Evolutionary conservation across 2,329 filamentous ascomycete species (phyloP).

Genomic region (Calonectria leucothoes): DNA sequence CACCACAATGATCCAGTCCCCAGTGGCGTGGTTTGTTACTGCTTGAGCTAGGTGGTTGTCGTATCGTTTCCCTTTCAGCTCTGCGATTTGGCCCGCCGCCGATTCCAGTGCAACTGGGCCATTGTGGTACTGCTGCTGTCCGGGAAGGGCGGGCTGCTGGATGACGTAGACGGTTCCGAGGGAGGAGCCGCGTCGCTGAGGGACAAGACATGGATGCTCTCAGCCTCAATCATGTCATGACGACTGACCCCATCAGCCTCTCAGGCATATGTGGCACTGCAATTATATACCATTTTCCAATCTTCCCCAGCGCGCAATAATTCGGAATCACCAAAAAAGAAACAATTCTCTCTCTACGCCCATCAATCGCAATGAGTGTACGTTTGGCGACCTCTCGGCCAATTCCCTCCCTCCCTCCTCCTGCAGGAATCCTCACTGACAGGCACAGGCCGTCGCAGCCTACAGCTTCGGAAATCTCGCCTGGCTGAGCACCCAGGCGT

Average conservation of each 20-base stretch:
- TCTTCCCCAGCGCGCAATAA: not conserved
- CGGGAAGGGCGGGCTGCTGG: not conserved
- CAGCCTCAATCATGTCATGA: slow-evolving; percentile 1
- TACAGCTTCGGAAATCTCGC: slow-evolving; percentile 64
- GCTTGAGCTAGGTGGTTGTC: not conserved
- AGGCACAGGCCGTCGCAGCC: slow-evolving; percentile 57
- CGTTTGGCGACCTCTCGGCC: not conserved
- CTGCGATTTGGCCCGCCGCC: not conserved
- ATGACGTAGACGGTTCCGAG: not conserved
- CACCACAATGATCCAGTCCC: not conserved
- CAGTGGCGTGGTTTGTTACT: not conserved
- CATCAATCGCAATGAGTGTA: slow-evolving; percentile 33
- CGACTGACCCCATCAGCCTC: not conserved
- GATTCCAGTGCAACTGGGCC: not conserved
- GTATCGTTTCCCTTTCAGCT: not conserved
- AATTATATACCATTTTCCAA: not conserved
- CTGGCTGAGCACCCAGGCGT: slow-evolving; percentile 62
- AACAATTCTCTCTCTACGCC: too few relatives aligned
- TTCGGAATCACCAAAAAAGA: not conserved
- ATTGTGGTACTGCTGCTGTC: not conserved
- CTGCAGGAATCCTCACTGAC: not conserved
- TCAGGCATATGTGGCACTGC: not conserved
- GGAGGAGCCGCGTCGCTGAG: not conserved
- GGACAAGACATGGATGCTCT: not conserved
- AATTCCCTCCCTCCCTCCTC: not conserved